These are phyloP conservation scores for Globisporangium splendens DNA, from an alignment of 352 stramenopile genomes.

Conservation along the genomic window DNA sequence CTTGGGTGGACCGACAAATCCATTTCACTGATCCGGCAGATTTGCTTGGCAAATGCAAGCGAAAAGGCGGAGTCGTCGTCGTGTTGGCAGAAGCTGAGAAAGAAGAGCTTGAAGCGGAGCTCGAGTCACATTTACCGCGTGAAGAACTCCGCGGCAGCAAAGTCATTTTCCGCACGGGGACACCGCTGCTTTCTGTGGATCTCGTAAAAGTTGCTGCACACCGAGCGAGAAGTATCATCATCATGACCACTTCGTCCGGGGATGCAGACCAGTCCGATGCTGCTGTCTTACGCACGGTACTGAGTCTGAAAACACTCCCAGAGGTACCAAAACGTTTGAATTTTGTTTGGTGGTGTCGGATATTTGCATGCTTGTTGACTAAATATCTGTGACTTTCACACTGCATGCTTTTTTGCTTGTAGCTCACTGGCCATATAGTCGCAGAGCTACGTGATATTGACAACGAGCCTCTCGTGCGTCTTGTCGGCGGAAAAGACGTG, in stretches of 20 bases:
- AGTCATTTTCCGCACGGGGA: conserved; percentile 81
- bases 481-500: conserved; percentile 74
- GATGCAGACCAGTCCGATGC: conserved; percentile 83
- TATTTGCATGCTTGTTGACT: not conserved
- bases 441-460: conserved; percentile 87
- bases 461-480: conserved; percentile 73
- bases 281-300: conserved; percentile 65
- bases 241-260: conserved; percentile 67
- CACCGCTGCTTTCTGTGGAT: conserved; percentile 75
- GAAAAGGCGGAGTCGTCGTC: conserved; percentile 78
- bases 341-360: no score
- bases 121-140: conserved; percentile 51
- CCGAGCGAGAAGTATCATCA: conserved; percentile 74
- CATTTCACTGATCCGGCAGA: conserved; percentile 81
- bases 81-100: conserved; percentile 76
- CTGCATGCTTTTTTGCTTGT: not conserved
- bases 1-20: conserved; percentile 88
- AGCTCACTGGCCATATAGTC: conserved; percentile 78
- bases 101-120: conserved; percentile 68
- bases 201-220: conserved; percentile 78
- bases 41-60: conserved; percentile 84
- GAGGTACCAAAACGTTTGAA: conserved; percentile 21
- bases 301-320: conserved; percentile 76
- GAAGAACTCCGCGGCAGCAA: conserved; percentile 67
- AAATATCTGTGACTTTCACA: not conserved